Conservation (phyloP, 2,329 filamentous ascomycete genomes). For the Alternaria sp. region DNA sequence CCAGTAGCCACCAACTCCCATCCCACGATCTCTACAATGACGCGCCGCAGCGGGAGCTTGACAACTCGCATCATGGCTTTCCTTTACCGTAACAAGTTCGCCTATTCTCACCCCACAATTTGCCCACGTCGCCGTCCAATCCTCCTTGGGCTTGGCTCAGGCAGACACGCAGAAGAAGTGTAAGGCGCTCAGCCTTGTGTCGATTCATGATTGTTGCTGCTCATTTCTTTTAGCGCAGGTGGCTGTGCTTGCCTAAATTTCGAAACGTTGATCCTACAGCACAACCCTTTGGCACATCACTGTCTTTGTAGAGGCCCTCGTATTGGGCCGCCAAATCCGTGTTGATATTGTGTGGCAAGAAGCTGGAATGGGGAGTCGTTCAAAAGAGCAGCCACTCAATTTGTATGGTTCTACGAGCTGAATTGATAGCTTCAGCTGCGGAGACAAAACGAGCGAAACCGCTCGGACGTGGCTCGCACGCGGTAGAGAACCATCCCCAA, state of each 20-base stretch:
- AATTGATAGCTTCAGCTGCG: constrained; percentile 27
- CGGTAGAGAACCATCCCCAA: constrained; percentile 14
- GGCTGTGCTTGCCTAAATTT: constrained; percentile 33
- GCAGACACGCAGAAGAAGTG: constrained; percentile 23
- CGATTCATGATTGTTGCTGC: constrained; percentile 21
- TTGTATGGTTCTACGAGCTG: constrained; percentile 28
- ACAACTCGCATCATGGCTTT: constrained; percentile 13
- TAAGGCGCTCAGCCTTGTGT: constrained; percentile 26
- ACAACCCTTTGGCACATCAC: constrained; percentile 12
- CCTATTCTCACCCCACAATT: constrained; percentile 13
- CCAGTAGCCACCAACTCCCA: background rate
- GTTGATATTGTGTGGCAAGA: background rate
- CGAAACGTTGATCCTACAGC: constrained; percentile 13
- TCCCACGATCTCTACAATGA: constrained; percentile 3
- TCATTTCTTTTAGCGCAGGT: constrained; percentile 39
- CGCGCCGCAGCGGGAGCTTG: constrained; percentile 10
- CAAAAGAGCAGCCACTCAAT: constrained; percentile 10
- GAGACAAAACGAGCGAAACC: constrained; percentile 22
- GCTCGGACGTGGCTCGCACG: constrained; percentile 27
- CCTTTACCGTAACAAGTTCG: constrained; percentile 23
- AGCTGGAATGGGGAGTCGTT: background rate
- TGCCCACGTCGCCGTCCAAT: constrained; percentile 16
- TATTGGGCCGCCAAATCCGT: background rate
- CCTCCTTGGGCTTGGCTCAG: constrained; percentile 24
- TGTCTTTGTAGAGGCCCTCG: constrained; percentile 2